A percentile compares a stretch with the other conserved stretches of the same genome.
These are phyloP conservation scores for Lindgomyces ingoldianus DNA, from an alignment of 495 filamentous ascomycete genomes.

Conservation along the genomic window DNA sequence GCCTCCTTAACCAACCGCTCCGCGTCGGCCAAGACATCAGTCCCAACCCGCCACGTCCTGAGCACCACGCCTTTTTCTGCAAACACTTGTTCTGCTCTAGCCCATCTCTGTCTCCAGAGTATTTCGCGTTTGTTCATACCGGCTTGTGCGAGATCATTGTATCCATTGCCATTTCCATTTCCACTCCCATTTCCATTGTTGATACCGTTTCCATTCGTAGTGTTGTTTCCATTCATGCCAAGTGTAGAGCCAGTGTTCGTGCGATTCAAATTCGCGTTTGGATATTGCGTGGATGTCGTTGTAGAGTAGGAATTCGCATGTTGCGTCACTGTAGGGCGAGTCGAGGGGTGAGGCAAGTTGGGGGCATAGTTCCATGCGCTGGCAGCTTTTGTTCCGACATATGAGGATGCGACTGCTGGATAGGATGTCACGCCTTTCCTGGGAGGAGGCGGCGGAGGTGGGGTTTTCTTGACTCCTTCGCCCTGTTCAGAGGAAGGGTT, in stretches of 20 bases:
- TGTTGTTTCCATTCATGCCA: too few relatives aligned
- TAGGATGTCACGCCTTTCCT: slow-evolving; percentile 41
- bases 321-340: slow-evolving; percentile 10
- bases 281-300: slow-evolving; percentile 4
- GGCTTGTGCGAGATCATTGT: slow-evolving; percentile 10
- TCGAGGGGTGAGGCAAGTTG: slow-evolving; percentile 38
- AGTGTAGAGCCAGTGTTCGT: slow-evolving; percentile 17
- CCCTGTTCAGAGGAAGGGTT: background rate
- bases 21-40: slow-evolving; percentile 64
- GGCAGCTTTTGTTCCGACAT: slow-evolving; percentile 44
- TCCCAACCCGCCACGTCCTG: slow-evolving; percentile 80
- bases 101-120: slow-evolving; percentile 79
- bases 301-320: slow-evolving; percentile 21
- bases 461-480: background rate
- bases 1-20: slow-evolving; percentile 28
- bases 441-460: slow-evolving; percentile 47
- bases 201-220: too few relatives aligned
- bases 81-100: slow-evolving; percentile 69
- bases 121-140: slow-evolving; percentile 73
- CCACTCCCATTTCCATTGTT: slow-evolving; percentile 11
- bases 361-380: slow-evolving; percentile 32
- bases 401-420: slow-evolving; percentile 49
- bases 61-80: slow-evolving; percentile 69
- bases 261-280: too few relatives aligned
- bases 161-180: slow-evolving; percentile 5